Evolutionary conservation across 257 asterid genomes (phyloP).

Genomic region (Nicotiana tabacum): DNA sequence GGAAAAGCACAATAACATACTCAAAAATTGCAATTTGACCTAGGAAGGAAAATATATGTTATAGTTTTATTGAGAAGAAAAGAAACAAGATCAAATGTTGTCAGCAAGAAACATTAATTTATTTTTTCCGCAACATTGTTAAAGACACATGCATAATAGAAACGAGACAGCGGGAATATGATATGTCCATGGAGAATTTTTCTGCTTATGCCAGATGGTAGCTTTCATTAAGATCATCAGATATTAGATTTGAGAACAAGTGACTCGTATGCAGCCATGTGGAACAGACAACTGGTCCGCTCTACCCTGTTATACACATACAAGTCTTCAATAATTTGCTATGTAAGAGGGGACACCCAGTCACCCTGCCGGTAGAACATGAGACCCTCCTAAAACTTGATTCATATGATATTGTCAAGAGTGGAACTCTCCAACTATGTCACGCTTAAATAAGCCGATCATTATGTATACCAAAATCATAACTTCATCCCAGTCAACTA

Average conservation of each 20-base stretch:
- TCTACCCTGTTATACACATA: not conserved
- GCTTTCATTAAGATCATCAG: not conserved
- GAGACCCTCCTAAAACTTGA: not conserved
- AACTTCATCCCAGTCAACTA: not conserved
- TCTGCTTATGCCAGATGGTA: not conserved
- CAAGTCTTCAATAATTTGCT: not conserved
- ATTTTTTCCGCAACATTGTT: not conserved
- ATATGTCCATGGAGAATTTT: not conserved
- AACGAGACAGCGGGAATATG: not conserved
- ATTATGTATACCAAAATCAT: not conserved
- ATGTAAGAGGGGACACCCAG: not conserved
- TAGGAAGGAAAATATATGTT: not conserved
- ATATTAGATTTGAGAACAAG: not conserved
- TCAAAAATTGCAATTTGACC: not conserved
- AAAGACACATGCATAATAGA: not conserved
- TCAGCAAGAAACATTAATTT: not conserved
- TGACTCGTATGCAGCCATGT: not conserved
- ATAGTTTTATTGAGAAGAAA: not conserved
- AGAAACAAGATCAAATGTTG: not conserved
- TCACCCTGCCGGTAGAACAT: not conserved
- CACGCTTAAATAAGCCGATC: not conserved
- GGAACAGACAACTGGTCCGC: not conserved
- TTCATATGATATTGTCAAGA: not conserved
- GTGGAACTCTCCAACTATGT: not conserved
- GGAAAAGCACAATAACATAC: slow-evolving; percentile 7